phyloP scores from a whole-genome alignment of 768 basidiomycete species.

The Sarcodon aspratus region DNA sequence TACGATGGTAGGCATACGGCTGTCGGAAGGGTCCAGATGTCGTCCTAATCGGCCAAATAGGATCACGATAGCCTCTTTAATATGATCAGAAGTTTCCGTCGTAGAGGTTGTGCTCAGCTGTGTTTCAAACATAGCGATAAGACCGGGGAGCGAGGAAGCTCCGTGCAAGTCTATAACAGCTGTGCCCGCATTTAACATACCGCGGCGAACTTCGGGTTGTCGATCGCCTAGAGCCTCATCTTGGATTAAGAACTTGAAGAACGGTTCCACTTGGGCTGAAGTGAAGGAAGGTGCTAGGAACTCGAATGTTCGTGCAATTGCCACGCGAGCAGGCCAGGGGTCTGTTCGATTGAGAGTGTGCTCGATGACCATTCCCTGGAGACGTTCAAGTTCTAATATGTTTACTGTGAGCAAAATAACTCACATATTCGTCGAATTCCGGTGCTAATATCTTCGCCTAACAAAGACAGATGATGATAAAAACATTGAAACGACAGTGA shows the following conservation, averaged over 20 bases:
- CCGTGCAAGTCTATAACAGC: slow-evolving; percentile 80
- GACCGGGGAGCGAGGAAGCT: slow-evolving; percentile 48
- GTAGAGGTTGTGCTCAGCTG: slow-evolving; percentile 44
- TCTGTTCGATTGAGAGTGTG: slow-evolving; percentile 79
- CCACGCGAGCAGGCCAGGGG: slow-evolving; percentile 78
- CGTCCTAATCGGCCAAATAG: slow-evolving; percentile 87
- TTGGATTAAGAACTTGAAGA: slow-evolving; percentile 83
- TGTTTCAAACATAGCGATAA: slow-evolving; percentile 76
- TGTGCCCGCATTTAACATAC: slow-evolving; percentile 81
- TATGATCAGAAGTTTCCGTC: slow-evolving; percentile 71
- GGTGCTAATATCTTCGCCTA: slow-evolving; percentile 81
- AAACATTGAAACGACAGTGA: neutral
- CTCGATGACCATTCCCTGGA: slow-evolving; percentile 86
- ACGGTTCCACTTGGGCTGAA: slow-evolving; percentile 43
- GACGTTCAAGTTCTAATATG: slow-evolving; percentile 1
- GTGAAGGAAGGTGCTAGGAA: slow-evolving; percentile 57
- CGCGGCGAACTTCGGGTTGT: slow-evolving; percentile 65
- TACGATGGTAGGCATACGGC: slow-evolving; percentile 71
- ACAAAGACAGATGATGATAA: neutral
- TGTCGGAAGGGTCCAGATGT: slow-evolving; percentile 70
- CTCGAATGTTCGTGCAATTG: slow-evolving; percentile 59
- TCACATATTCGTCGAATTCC: slow-evolving; percentile 86
- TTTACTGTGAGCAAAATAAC: slow-evolving; percentile 15
- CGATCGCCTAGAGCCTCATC: slow-evolving; percentile 85
- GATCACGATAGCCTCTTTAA: slow-evolving; percentile 92